Evolutionary conservation across 257 asterid species (phyloP).

Genomic region (Ocimum tenuiflorum): DNA sequence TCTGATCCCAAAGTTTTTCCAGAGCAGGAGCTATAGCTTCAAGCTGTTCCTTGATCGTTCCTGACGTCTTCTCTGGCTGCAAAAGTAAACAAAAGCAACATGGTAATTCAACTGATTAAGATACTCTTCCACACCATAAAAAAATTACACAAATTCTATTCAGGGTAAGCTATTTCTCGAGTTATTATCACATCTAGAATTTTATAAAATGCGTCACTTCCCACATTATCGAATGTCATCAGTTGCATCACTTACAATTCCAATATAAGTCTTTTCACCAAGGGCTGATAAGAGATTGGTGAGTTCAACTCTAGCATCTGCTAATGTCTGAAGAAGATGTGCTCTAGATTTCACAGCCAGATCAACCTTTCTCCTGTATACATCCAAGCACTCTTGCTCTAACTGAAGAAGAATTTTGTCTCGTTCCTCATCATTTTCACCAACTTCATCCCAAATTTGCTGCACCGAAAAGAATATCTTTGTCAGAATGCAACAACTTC

Average conservation of each 20-base stretch:
- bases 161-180: not conserved
- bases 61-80: constrained; percentile 87
- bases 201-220: constrained; percentile 2
- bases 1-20: constrained; percentile 78
- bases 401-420: constrained; percentile 83
- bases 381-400: constrained; percentile 93
- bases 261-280: constrained; percentile 70
- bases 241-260: constrained; percentile 50
- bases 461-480: constrained; percentile 29
- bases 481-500: constrained; percentile 9
- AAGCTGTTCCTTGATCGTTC: constrained; percentile 95
- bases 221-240: not conserved
- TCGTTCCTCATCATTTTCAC: constrained; percentile 78
- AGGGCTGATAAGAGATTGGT: constrained; percentile 72
- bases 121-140: not conserved
- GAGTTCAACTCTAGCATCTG: constrained; percentile 91
- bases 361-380: constrained; percentile 85
- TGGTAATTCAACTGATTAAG: not conserved
- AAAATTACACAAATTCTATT: constrained; percentile 1
- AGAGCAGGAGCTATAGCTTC: constrained; percentile 81
- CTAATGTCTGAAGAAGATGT: constrained; percentile 75
- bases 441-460: constrained; percentile 98
- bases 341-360: constrained; percentile 79
- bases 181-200: not conserved
- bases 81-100: constrained; percentile 4